Conservation (phyloP, 176 grass and related monocot genomes). For the Oryza longistaminata region DNA sequence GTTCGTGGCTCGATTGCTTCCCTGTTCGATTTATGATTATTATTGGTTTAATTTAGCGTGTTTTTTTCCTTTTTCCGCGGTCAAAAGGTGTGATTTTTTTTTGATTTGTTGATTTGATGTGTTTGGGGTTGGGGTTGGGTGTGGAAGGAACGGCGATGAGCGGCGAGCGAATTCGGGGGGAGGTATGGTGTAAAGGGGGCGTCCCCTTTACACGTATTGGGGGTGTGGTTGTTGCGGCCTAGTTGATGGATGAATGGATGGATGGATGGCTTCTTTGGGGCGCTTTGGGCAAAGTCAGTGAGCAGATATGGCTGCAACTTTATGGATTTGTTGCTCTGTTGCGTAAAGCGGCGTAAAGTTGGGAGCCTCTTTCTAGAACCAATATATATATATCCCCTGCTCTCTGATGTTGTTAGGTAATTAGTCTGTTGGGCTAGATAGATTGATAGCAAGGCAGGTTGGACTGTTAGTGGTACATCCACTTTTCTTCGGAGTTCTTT, state of each 20-base stretch:
- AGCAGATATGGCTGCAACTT: constrained; percentile 51
- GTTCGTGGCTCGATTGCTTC: constrained; percentile 10
- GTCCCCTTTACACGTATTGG: constrained; percentile 39
- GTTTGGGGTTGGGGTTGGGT: neutral
- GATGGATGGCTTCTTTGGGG: constrained; percentile 14
- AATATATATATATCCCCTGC: constrained; percentile 28
- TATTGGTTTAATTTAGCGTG: neutral
- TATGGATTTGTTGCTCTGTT: constrained; percentile 49
- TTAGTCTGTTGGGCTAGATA: constrained; percentile 34
- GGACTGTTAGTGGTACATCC: constrained; percentile 7
- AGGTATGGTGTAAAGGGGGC: constrained; percentile 24
- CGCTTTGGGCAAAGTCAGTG: constrained; percentile 41
- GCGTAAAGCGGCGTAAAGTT: constrained; percentile 49
- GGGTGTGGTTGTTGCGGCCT: constrained; percentile 13
- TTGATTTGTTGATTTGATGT: neutral
- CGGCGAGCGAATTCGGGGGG: neutral
- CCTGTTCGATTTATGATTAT: neutral
- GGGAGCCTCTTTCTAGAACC: constrained; percentile 31
- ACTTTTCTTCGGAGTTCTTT: constrained; percentile 11
- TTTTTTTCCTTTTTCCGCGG: neutral
- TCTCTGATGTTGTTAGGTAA: constrained; percentile 24
- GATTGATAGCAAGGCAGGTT: constrained; percentile 14
- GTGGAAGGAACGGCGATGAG: neutral
- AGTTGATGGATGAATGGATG: constrained; percentile 3
- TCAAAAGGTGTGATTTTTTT: constrained; percentile 35